These are phyloP conservation scores for Penicillium sp. DNA, from an alignment of 2,329 filamentous ascomycete species.

Conservation along the genomic window DNA sequence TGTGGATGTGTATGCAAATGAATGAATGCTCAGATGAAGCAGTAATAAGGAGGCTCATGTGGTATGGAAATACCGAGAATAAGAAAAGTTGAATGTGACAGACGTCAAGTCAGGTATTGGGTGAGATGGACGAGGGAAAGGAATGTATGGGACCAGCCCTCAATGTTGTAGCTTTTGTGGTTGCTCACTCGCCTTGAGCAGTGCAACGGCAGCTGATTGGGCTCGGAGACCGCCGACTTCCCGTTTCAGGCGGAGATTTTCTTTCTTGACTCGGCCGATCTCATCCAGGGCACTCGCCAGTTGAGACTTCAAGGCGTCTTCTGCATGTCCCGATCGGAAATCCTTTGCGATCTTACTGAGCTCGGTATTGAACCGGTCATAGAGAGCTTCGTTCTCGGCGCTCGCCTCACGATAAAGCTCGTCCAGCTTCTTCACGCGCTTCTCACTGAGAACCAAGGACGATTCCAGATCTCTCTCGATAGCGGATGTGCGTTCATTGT, in stretches of 20 bases:
- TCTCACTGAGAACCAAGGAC: slow-evolving; percentile 69
- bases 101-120: not conserved
- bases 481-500: slow-evolving; percentile 58
- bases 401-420: slow-evolving; percentile 83
- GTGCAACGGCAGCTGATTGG: slow-evolving; percentile 37
- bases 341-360: slow-evolving; percentile 76
- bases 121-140: not conserved
- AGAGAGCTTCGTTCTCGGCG: slow-evolving; percentile 88
- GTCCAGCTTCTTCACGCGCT: slow-evolving; percentile 76
- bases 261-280: slow-evolving; percentile 70
- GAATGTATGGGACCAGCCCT: not conserved
- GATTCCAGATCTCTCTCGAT: slow-evolving; percentile 69
- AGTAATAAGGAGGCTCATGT: slow-evolving; percentile 11
- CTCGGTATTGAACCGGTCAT: slow-evolving; percentile 89
- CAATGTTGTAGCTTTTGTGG: slow-evolving; percentile 4
- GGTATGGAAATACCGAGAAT: slow-evolving; percentile 17
- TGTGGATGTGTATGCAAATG: slow-evolving; percentile 8
- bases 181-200: slow-evolving; percentile 32
- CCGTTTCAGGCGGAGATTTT: slow-evolving; percentile 77
- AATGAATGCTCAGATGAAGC: slow-evolving; percentile 7
- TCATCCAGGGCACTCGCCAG: slow-evolving; percentile 75
- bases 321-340: slow-evolving; percentile 70
- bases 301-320: slow-evolving; percentile 69
- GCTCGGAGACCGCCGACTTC: slow-evolving; percentile 70
- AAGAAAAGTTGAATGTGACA: slow-evolving; percentile 5